A percentile compares a stretch with the other conserved stretches of the same genome.
Evolutionary conservation across 768 basidiomycete genomes (phyloP).

Genomic region (Mycena metata): DNA sequence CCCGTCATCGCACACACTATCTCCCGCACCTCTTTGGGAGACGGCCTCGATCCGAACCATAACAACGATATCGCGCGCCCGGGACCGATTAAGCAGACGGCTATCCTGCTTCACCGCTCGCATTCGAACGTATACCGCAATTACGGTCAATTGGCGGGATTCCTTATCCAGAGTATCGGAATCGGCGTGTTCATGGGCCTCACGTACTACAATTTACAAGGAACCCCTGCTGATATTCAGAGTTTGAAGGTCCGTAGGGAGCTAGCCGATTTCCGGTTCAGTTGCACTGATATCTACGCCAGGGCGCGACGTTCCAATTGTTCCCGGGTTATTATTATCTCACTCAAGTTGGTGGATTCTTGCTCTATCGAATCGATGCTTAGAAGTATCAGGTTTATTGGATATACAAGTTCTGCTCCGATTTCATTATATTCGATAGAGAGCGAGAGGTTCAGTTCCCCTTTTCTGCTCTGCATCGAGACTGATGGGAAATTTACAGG

Average conservation of each 20-base stretch:
- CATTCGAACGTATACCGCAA: constrained; percentile 42
- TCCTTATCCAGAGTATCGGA: constrained; percentile 40
- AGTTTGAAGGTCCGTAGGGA: constrained; percentile 38
- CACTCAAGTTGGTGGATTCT: constrained; percentile 48
- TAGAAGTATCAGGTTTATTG: constrained; percentile 29
- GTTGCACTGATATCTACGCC: constrained; percentile 43
- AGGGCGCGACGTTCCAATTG: constrained; percentile 48
- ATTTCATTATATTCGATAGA: constrained; percentile 56
- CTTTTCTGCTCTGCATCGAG: not conserved
- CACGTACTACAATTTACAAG: constrained; percentile 53
- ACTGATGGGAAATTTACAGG: constrained; percentile 12
- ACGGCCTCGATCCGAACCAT: constrained; percentile 4
- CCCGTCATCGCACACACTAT: constrained; percentile 31
- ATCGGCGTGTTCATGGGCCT: constrained; percentile 49
- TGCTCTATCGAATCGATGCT: constrained; percentile 17
- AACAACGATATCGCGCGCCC: constrained; percentile 31
- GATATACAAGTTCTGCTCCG: constrained; percentile 38
- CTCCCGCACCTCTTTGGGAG: constrained; percentile 32
- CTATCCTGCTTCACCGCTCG: constrained; percentile 36
- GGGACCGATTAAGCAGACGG: constrained; percentile 36
- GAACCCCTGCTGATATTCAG: constrained; percentile 45
- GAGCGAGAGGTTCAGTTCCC: constrained; percentile 52
- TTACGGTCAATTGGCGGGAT: constrained; percentile 41
- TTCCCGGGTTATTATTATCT: constrained; percentile 49
- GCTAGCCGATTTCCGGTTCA: constrained; percentile 27